A percentile compares a stretch with the other conserved stretches of the same genome.
phyloP scores from a whole-genome alignment of 441 rosid species.

The California macrophylla region DNA sequence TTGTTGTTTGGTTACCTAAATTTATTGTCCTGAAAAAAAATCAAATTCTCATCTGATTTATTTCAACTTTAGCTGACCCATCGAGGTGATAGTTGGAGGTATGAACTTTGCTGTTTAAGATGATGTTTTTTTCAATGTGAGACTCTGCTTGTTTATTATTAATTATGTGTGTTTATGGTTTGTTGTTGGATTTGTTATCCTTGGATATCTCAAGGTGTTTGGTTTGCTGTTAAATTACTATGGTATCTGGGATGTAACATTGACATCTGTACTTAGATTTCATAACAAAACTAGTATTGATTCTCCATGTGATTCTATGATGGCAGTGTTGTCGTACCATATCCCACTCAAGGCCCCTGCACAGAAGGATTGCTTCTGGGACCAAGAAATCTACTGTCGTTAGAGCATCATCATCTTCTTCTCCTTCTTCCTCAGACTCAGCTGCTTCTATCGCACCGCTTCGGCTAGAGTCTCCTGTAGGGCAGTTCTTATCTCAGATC shows the following conservation, averaged over 20 bases:
- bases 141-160: no score
- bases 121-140: no score
- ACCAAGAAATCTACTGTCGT: conserved; percentile 35
- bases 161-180: no score
- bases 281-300: not conserved
- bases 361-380: conserved; percentile 22
- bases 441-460: conserved; percentile 58
- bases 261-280: no score
- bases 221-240: no score
- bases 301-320: not conserved
- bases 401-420: conserved; percentile 38
- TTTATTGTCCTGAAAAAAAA: no score
- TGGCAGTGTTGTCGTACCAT: conserved; percentile 31
- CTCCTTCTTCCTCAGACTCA: conserved; percentile 38
- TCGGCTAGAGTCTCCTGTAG: conserved; percentile 68
- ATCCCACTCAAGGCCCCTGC: conserved; percentile 24
- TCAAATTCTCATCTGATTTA: not conserved
- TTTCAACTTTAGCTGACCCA: no score
- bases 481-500: conserved; percentile 75
- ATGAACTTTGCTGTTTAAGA: no score
- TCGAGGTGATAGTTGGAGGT: no score
- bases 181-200: no score
- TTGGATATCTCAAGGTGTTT: not conserved
- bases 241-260: not conserved
- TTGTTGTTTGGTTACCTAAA: no score